Conservation (phyloP, 2,329 filamentous ascomycete genomes). For the Didymella pinodella region DNA sequence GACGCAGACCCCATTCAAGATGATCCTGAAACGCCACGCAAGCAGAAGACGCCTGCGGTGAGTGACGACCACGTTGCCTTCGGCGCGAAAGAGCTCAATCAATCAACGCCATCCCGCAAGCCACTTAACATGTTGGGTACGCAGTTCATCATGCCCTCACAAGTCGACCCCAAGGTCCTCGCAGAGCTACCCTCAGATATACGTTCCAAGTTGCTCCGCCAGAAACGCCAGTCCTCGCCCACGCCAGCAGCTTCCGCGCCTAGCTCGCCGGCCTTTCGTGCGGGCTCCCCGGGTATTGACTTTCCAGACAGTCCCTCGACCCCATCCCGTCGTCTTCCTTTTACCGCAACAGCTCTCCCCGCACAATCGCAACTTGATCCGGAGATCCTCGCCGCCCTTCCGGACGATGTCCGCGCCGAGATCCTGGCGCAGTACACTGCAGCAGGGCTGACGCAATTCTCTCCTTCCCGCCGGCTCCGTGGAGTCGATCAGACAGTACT, state of each 20-base stretch:
- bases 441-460: constrained; percentile 30
- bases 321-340: constrained; percentile 31
- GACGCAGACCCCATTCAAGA: constrained; percentile 57
- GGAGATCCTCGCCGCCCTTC: constrained; percentile 82
- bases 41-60: constrained; percentile 32
- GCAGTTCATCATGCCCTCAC: constrained; percentile 88
- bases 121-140: constrained; percentile 83
- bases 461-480: constrained; percentile 45
- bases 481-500: constrained; percentile 46
- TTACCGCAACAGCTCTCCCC: constrained; percentile 56
- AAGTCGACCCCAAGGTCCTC: constrained; percentile 81
- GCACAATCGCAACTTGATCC: constrained; percentile 82
- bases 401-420: constrained; percentile 85
- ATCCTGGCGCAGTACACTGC: constrained; percentile 74
- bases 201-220: constrained; percentile 70
- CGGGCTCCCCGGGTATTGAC: neutral
- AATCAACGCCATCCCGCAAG: constrained; percentile 64
- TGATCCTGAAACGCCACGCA: constrained; percentile 53
- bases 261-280: neutral
- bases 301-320: constrained; percentile 16
- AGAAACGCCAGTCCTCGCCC: constrained; percentile 40
- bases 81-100: constrained; percentile 48
- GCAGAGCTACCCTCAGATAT: constrained; percentile 87
- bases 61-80: constrained; percentile 48
- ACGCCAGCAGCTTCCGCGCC: constrained; percentile 28